Conservation (phyloP, 1,139 yeast species). For the Zygotorulaspora mrakii region DNA sequence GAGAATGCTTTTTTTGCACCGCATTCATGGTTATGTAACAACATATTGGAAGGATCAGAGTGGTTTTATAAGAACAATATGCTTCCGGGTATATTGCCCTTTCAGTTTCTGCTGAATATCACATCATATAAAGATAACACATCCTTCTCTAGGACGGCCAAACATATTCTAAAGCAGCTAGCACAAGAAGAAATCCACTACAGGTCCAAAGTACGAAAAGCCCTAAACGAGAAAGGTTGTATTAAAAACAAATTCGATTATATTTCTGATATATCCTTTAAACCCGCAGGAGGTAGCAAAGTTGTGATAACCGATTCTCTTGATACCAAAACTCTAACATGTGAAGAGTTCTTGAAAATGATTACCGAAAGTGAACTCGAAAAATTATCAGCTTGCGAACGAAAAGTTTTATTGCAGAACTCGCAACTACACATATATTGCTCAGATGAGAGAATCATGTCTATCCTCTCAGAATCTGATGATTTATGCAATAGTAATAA, state of each 20-base stretch:
- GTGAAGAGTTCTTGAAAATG: slow-evolving; percentile 42
- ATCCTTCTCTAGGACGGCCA: slow-evolving; percentile 35
- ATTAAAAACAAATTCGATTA: slow-evolving; percentile 41
- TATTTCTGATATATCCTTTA: slow-evolving; percentile 51
- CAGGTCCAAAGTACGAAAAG: slow-evolving; percentile 40
- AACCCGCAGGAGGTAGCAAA: slow-evolving; percentile 51
- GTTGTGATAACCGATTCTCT: slow-evolving; percentile 41
- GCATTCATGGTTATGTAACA: slow-evolving; percentile 52
- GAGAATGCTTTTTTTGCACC: slow-evolving; percentile 59
- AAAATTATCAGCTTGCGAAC: neutral
- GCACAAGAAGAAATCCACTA: slow-evolving; percentile 43
- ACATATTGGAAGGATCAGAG: slow-evolving; percentile 46
- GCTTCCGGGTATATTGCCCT: slow-evolving; percentile 47
- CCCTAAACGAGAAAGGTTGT: slow-evolving; percentile 34
- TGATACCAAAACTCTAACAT: slow-evolving; percentile 44
- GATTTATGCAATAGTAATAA: slow-evolving; percentile 39
- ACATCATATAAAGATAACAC: slow-evolving; percentile 44
- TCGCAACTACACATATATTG: slow-evolving; percentile 47
- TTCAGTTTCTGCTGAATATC: slow-evolving; percentile 47
- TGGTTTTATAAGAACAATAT: slow-evolving; percentile 53
- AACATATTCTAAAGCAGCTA: slow-evolving; percentile 37
- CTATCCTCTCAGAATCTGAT: slow-evolving; percentile 25
- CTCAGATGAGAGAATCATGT: slow-evolving; percentile 12
- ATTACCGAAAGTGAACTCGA: neutral
- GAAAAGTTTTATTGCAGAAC: neutral